Base-by-base conservation (phyloP, 192 early-diverging fungal genomes). In the Coemansia sp. region DNA sequence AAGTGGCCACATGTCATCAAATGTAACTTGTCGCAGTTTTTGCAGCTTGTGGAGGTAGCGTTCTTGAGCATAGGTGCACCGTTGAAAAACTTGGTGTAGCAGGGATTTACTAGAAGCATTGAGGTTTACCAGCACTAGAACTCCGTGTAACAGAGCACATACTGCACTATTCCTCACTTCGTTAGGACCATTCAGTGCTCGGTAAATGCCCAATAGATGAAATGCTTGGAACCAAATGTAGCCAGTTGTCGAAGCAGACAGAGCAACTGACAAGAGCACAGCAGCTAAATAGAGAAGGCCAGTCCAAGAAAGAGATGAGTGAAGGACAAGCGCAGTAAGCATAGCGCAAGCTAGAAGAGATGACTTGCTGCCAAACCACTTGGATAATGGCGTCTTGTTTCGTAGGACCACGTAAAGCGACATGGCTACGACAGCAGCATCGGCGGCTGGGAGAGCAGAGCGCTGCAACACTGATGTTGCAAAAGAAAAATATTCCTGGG, bases 1-100 rank as follows among this genome's bases (percentile, higher is more conserved):
- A 27, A 73, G 46, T 53, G 44, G 39, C 58, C 58, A 61, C 36
- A 38, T 12, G 36, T 61, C 58, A 20, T 61, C 58, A 20, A 61
- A 3, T 7, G 58, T 61, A 34, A 61, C 33, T 15, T 55, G 52
- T 12, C 52, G 24, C 27, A 55, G 52, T 12, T 29, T 55, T 1
- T 55, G 52, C 11, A 29, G 52, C 24, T 61, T 61, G 8, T 39
- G 39, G 20, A 61, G 58, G 31, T 61, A 61, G 34, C 58, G 58
- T 9, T 20, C 58, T 31, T 55, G 52, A 29, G 27, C 27, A 29
- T 29, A 55, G 3, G 27, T 31, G 22, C 24, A 27, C 27, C 29
- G 52, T 15, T 55, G 52, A 13, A 15, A 55, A 5, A 31, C 52
- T 31, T 55, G 52, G 2, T 11, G 3, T 15, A 55, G 27, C 13